Evolutionary conservation across 129 eudicot genomes (phyloP).

Genomic region (Arctium minus): DNA sequence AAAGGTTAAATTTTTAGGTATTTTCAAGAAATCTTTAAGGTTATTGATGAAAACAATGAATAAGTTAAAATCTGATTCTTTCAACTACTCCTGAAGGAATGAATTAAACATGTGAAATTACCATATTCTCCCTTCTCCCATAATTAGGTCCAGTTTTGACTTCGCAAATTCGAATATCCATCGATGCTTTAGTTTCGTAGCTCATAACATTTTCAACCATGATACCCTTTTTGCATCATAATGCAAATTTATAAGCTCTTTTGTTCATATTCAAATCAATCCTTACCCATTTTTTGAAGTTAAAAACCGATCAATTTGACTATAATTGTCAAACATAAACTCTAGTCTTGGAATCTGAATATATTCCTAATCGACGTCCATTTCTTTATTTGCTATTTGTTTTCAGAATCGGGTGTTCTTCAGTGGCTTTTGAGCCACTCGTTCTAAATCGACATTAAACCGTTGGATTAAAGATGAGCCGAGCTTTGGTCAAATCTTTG

Average conservation of each 20-base stretch:
- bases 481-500: slow-evolving; percentile 29
- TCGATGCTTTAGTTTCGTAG: neutral
- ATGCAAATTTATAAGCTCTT: neutral
- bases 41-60: slow-evolving; percentile 20
- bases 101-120: slow-evolving; percentile 6
- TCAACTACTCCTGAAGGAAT: slow-evolving; percentile 13
- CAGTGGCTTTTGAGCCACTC: neutral
- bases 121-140: slow-evolving; percentile 11
- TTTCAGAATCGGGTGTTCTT: slow-evolving; percentile 17
- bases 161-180: neutral
- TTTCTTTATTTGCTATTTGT: slow-evolving; percentile 21
- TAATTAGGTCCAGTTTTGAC: neutral
- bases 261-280: neutral
- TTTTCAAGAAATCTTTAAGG: neutral
- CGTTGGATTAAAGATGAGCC: slow-evolving; percentile 40
- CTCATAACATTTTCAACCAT: neutral
- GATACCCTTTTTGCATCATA: neutral
- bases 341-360: slow-evolving; percentile 15
- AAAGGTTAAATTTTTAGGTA: slow-evolving; percentile 9
- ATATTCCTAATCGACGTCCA: neutral
- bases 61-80: slow-evolving; percentile 25
- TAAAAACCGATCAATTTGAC: slow-evolving; percentile 8
- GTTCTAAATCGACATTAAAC: slow-evolving; percentile 8
- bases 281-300: neutral
- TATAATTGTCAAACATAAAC: slow-evolving; percentile 4